These are phyloP conservation scores for Ophioceras dolichostomum DNA, from an alignment of 2,329 filamentous ascomycete species.

Conservation along the genomic window DNA sequence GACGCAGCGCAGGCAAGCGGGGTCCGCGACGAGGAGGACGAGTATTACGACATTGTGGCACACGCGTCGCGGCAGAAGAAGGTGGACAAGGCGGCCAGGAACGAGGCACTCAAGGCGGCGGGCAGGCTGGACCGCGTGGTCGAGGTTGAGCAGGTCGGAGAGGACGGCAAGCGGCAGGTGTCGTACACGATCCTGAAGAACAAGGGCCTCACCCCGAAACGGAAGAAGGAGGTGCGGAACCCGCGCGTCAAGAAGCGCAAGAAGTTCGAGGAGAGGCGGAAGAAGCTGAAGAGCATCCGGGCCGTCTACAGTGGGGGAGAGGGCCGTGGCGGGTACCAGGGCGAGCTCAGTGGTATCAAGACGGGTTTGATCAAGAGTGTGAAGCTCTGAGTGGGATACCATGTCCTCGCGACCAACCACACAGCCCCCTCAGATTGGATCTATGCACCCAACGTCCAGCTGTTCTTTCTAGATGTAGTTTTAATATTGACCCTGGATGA, in stretches of 20 bases:
- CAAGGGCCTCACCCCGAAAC: constrained; percentile 71
- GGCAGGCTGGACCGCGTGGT: constrained; percentile 52
- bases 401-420: too few relatives aligned
- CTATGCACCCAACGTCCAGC: too few relatives aligned
- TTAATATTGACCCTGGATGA: too few relatives aligned
- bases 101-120: constrained; percentile 45
- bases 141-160: constrained; percentile 56
- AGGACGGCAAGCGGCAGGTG: constrained; percentile 85
- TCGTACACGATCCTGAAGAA: constrained; percentile 95
- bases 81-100: constrained; percentile 53
- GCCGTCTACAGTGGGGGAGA: constrained; percentile 78
- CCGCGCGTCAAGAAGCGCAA: constrained; percentile 96
- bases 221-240: constrained; percentile 91
- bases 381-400: constrained; percentile 79
- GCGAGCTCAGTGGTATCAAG: constrained; percentile 94
- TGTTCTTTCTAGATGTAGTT: too few relatives aligned
- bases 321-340: constrained; percentile 73
- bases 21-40: constrained; percentile 40
- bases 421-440: too few relatives aligned
- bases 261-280: constrained; percentile 93
- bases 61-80: constrained; percentile 57
- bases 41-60: constrained; percentile 86
- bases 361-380: constrained; percentile 83
- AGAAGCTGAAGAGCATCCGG: constrained; percentile 82
- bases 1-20: constrained; percentile 28